phyloP scores from a whole-genome alignment of 1,284 basidiomycete genomes.

The Pseudomicrostroma phylloplanum region DNA sequence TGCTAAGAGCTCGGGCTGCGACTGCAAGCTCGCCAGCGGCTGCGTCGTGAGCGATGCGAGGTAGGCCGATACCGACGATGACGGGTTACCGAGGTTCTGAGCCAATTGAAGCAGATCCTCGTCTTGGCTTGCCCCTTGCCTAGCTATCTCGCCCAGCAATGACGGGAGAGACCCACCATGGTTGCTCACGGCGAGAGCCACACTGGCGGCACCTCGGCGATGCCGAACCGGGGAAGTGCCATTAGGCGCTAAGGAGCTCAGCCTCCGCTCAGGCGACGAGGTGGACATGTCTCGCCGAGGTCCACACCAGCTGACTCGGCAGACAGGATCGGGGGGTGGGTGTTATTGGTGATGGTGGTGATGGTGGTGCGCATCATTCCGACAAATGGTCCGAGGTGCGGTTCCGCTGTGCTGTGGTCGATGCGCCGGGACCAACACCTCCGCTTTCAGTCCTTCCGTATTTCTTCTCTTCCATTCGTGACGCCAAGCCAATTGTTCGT shows the following conservation, averaged over 20 bases:
- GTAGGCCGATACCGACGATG: neutral
- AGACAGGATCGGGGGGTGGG: too few species aligned
- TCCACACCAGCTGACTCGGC: too few species aligned
- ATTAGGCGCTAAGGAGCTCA: neutral
- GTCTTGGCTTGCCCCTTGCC: neutral
- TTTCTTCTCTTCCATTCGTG: too few species aligned
- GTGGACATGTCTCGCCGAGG: neutral
- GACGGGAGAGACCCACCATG: constrained; percentile 1
- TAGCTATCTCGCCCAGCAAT: neutral
- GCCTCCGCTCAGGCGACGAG: constrained; percentile 2
- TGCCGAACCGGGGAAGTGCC: neutral
- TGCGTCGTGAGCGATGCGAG: constrained; percentile 8
- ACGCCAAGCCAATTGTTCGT: too few species aligned
- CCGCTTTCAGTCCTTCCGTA: too few species aligned
- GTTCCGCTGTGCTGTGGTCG: too few species aligned
- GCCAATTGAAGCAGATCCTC: too few species aligned
- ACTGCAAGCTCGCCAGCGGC: neutral
- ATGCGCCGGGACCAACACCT: too few species aligned
- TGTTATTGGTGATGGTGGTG: too few species aligned
- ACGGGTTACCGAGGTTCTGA: neutral
- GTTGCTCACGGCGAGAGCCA: neutral
- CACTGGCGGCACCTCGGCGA: neutral
- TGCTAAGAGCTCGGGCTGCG: neutral
- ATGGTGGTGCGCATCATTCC: too few species aligned
- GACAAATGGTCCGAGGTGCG: too few species aligned